A percentile compares a stretch with the other conserved stretches of the same genome.
phyloP scores from a whole-genome alignment of 1,284 basidiomycete species.

The Fomitopsis betulina region DNA sequence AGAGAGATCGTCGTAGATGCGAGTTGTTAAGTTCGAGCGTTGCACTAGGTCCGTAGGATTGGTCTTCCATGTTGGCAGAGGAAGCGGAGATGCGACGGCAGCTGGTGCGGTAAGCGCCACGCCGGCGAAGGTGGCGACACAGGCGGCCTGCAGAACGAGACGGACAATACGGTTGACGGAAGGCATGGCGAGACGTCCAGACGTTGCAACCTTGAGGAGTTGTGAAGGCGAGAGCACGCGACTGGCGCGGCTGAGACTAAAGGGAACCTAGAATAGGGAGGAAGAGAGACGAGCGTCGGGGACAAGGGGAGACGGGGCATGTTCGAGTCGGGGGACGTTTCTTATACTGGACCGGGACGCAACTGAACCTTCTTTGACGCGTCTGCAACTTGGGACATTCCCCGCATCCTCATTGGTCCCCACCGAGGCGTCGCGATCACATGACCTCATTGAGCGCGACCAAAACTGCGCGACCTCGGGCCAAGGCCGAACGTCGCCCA shows the following conservation, averaged over 20 bases:
- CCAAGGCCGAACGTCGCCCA: too few relatives aligned
- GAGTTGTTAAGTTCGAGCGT: slow-evolving; percentile 1
- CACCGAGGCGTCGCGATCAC: slow-evolving; percentile 15
- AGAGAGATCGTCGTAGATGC: not conserved
- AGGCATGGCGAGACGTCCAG: slow-evolving; percentile 28
- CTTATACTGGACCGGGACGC: slow-evolving; percentile 19
- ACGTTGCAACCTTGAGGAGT: slow-evolving; percentile 2
- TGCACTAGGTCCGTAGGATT: slow-evolving; percentile 8
- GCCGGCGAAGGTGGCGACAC: slow-evolving; percentile 30
- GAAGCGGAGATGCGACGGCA: slow-evolving; percentile 23
- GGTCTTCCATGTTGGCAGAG: slow-evolving; percentile 27
- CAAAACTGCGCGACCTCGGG: too few relatives aligned
- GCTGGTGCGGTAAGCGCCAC: slow-evolving; percentile 11
- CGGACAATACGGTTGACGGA: slow-evolving; percentile 33
- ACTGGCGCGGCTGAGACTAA: slow-evolving; percentile 21
- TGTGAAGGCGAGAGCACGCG: slow-evolving; percentile 12
- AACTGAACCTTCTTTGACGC: slow-evolving; percentile 21
- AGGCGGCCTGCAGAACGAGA: slow-evolving; percentile 34
- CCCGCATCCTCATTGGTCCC: slow-evolving; percentile 14
- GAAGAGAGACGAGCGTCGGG: slow-evolving; percentile 20
- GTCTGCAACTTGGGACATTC: slow-evolving; percentile 5
- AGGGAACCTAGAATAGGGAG: slow-evolving; percentile 15
- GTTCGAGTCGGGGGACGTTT: slow-evolving; percentile 9
- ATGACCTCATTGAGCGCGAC: slow-evolving; percentile 5
- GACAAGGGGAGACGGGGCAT: slow-evolving; percentile 19